A percentile compares a stretch with the other conserved stretches of the same genome.
These are phyloP conservation scores for Calocera cornea DNA, from an alignment of 768 basidiomycete genomes.

Conservation along the genomic window DNA sequence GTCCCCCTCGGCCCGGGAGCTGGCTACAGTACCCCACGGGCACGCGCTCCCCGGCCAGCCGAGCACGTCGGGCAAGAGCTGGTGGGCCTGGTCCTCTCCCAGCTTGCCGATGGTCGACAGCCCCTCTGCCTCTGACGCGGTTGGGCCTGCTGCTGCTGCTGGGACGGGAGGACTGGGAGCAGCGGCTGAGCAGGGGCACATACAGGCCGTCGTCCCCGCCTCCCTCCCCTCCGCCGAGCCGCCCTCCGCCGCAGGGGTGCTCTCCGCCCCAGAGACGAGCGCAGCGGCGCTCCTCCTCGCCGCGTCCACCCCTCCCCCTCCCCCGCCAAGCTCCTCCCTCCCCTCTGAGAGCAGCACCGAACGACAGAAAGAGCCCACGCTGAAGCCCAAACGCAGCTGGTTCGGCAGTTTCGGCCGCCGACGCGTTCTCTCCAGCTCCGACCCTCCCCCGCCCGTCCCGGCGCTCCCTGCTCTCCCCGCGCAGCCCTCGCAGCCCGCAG, in stretches of 20 bases:
- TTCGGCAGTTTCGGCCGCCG: neutral
- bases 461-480: neutral
- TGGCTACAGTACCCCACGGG: too few species aligned
- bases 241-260: neutral
- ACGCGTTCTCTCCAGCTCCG: neutral
- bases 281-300: neutral
- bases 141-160: neutral
- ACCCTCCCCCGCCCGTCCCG: neutral
- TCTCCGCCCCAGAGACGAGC: neutral
- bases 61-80: neutral
- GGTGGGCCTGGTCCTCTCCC: slow-evolving; percentile 1
- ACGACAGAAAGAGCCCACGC: neutral
- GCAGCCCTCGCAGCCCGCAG: neutral
- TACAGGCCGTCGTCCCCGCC: neutral
- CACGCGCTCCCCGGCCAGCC: neutral
- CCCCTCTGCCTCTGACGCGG: neutral
- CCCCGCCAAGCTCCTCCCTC: neutral
- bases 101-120: neutral
- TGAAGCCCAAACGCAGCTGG: neutral
- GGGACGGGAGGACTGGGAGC: neutral
- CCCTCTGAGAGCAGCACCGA: neutral
- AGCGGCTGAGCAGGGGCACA: neutral
- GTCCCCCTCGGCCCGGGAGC: neutral
- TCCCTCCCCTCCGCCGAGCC: neutral
- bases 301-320: neutral